These are phyloP conservation scores for Gremmenia infestans DNA, from an alignment of 2,329 filamentous ascomycete genomes.

Conservation along the genomic window DNA sequence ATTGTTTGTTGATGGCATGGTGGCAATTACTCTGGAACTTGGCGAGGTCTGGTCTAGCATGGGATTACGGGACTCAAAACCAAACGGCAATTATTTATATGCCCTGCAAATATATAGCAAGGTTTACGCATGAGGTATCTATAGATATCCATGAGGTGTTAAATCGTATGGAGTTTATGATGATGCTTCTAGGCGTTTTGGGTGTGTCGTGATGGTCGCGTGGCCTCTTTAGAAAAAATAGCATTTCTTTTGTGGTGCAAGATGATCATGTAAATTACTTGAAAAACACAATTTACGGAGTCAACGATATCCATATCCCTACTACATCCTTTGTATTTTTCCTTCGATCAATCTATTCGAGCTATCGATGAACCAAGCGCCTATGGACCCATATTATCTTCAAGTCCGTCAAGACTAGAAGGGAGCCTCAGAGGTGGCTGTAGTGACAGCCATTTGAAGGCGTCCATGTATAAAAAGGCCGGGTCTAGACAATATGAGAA, in stretches of 20 bases:
- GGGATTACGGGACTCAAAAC: not conserved
- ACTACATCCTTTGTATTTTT: no score
- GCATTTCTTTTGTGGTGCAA: slow-evolving; percentile 59
- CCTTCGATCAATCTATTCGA: no score
- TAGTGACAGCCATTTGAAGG: no score
- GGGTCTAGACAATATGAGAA: no score
- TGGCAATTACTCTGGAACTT: not conserved
- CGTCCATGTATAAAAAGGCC: no score
- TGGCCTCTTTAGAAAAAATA: slow-evolving; percentile 74
- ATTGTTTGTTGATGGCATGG: slow-evolving; percentile 17
- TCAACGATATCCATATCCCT: no score
- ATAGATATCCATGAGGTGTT: not conserved
- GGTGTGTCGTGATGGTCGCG: not conserved
- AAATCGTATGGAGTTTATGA: not conserved
- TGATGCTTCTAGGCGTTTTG: not conserved
- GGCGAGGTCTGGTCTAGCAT: not conserved
- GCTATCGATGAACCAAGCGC: no score
- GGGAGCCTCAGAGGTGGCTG: no score
- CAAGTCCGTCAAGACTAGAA: no score
- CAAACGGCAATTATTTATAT: not conserved
- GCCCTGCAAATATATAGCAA: not conserved
- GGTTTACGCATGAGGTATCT: no score
- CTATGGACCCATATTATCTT: no score
- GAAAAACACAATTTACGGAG: no score
- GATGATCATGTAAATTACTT: slow-evolving; percentile 36